Evolutionary conservation across 345 rosid genomes (phyloP), one percentile per base, ranked within the genome.

Genomic region (Salix brachista): DNA sequence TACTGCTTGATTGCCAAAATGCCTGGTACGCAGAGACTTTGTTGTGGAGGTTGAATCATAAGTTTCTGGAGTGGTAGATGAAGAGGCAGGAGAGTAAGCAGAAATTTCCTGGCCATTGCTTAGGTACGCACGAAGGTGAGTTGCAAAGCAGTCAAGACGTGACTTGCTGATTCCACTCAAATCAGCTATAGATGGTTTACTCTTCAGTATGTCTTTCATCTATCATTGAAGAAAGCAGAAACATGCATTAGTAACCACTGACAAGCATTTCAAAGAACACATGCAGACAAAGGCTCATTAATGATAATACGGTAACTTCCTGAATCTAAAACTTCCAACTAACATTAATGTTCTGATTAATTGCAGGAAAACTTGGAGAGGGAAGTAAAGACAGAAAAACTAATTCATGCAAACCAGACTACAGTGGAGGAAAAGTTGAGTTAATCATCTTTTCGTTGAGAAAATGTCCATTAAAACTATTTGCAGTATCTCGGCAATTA

Each of bases 101-200:
- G 76, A 64, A 69, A 75, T 80, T 60, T 77, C 83, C 71, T 76
- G 80, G 56, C 58, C 60, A 73, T 79, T 87, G 81, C 83, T 77
- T 60, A 96, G 92, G 90, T 89, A 91, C 69, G 91, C 83, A 46
- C 91, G 91, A 48, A 96, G 86, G 80, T 89, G 96, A 73, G 90
- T 88, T 46, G 97, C 98, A 84, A 96, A 91, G 80, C 90, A 92
- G 46, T 90, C 91, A 73, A 96, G 95, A 3, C 99, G 97, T 1
- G 94, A 86, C 84, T 88, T 91, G 64, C 91, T 88, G 83, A 96
- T 92, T 76, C 99, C 98, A 70, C 97, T 96, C 83, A 96, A 80
- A 69, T 92, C 95, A 25, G 97, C 91, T 80, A 96, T 68, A 46
- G 99, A 88, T 18, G 99, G 99, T 80, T 92, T 92, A 80, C 90